These are phyloP conservation scores for Kazachstania sp. DNA, from an alignment of 1,139 yeast species.

Conservation along the genomic window DNA sequence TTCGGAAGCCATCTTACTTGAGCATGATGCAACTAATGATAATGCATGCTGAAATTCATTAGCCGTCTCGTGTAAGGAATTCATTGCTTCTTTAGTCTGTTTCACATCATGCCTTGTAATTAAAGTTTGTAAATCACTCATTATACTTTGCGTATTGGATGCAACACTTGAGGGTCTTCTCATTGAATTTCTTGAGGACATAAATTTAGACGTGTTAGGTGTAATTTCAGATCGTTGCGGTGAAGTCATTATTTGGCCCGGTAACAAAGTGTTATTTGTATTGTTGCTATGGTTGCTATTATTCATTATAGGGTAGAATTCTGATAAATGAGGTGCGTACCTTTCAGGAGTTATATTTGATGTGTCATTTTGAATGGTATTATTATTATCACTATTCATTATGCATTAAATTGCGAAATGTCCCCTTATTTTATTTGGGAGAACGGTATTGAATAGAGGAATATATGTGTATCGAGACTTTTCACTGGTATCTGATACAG, in stretches of 20 bases:
- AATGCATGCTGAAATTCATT: constrained; percentile 44
- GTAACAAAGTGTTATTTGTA: not conserved
- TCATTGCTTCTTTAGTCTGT: constrained; percentile 41
- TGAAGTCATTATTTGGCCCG: not conserved
- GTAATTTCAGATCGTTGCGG: not conserved
- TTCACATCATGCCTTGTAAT: constrained; percentile 42
- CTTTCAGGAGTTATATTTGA: constrained; percentile 17
- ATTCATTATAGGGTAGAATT: constrained; percentile 27
- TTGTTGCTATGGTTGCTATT: not conserved
- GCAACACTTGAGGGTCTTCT: constrained; percentile 20
- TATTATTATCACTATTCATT: not conserved
- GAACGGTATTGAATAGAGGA: too few relatives aligned
- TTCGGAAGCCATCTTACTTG: constrained; percentile 66
- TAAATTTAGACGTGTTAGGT: not conserved
- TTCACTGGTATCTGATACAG: too few relatives aligned
- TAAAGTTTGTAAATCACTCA: constrained; percentile 41
- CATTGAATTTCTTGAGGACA: not conserved
- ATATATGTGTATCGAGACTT: too few relatives aligned
- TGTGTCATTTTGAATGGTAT: not conserved
- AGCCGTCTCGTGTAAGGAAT: constrained; percentile 44
- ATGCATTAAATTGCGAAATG: too few relatives aligned
- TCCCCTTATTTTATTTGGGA: too few relatives aligned
- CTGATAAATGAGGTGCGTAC: constrained; percentile 30
- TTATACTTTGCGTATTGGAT: constrained; percentile 22
- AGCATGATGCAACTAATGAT: constrained; percentile 46